Evolutionary conservation across 352 stramenopile genomes (phyloP), one percentile per base, ranked within the genome.

Genomic region (Pythium insidiosum): DNA sequence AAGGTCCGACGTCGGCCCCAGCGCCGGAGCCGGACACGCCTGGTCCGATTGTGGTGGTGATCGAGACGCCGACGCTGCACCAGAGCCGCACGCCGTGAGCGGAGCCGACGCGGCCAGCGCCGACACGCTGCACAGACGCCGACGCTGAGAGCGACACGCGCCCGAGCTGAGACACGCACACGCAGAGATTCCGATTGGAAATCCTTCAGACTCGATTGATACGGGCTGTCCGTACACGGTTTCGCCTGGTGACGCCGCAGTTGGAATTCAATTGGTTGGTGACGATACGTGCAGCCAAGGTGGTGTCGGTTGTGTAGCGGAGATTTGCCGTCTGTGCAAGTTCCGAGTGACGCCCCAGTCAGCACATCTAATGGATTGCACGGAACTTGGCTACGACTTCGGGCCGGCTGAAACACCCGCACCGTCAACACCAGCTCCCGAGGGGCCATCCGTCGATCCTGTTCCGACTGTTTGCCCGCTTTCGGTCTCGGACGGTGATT

Each of bases 301-400:
- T n/a, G n/a, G n/a, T 18, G 24, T 41, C 6, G 51, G 44, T 18
- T 59, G 51, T 31, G 28, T 54, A 28, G 38, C 20, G 15, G 22
- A 12, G 4, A n/a, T 34, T 15, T 59, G 51, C 24, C 51, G 51
- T 20, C 49, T 33, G 18, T 59, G 51, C 35, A 15, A 41, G 28
- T 24, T 16, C 18, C 7, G 16, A 12, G 35, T 62, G 11, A 56
- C 45, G 28, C 45, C 23, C 20, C 39, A 33, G 2, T 55, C 46
- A 37, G 5, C 22, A 6, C 55, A 44, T 21, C 22, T 44, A 5
- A 18, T 33, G 6, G 5, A n/a, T 11, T 44, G 21, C 38, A 4
- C 6, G 21, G 36, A 19, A 9, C 31, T 37, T 37, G 31, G 31
- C 15, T 37, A 37, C 31, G 23, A 22, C 21, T 15, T 24, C 15